Base-by-base conservation (phyloP, 805 yeast genomes). In the Isabelozyma rhagii region DNA sequence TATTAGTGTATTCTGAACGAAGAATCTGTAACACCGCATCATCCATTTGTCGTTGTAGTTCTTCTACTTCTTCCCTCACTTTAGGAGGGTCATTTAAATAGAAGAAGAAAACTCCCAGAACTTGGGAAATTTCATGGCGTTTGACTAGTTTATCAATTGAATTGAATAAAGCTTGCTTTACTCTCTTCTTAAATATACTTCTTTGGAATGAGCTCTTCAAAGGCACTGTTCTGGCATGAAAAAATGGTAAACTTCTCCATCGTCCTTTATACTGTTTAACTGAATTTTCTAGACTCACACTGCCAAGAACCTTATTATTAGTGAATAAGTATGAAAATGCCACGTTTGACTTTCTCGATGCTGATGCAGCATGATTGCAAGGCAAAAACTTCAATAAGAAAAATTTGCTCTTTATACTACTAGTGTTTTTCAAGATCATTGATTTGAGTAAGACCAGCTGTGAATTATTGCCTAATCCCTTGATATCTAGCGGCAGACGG, bases 311-410 rank as follows among this genome's bases (percentile, higher is more conserved):
- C 51, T 63, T 61, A 49, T 73, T 73, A 48, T 68, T 64, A 41
- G 67, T 61, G 54, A 68, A 67, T 39, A 40, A 21, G 27, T 18
- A 41, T 3, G 66, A 64, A 46, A 66, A 64, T 10, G 78, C 72
- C 36, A 74, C 56, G 46, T 65, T 70, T 9, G 77, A 71, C 52
- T 73, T 73, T 39, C 77, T 60, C 41, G 57, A 59, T 41, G 44
- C n/a, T 11, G 67, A 54, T 5, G 68, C 42, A 42, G 54, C 54
- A 54, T 71, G 75, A 29, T 34, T 25, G 18, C 14, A 4, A 4
- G 38, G 38, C 5, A 27, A 21, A 38, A 28, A 43, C 28, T 31
- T 31, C 5, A 31, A 13, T 4, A 13, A 10, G 36, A 31, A 31
- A 31, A 3, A 31, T 13, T 31, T 4, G 36, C n/a, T 31, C 10